Evolutionary conservation across 371 early-diverging fungal genomes (phyloP).

Genomic region (Chytridiales sp.): DNA sequence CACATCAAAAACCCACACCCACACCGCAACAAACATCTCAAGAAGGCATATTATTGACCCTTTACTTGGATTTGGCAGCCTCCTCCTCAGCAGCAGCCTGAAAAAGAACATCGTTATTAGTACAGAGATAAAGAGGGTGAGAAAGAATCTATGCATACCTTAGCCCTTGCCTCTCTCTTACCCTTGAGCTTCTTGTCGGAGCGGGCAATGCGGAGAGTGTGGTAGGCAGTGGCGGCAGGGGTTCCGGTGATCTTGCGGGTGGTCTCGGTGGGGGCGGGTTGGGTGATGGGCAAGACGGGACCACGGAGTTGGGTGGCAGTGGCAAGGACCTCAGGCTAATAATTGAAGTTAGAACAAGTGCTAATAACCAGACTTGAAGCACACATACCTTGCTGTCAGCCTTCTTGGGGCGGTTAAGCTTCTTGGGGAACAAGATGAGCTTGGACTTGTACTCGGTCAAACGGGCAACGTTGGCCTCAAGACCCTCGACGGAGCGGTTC

Average conservation of each 20-base stretch:
- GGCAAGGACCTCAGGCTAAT: constrained; percentile 52
- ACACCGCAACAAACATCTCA: too few relatives aligned
- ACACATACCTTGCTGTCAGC: constrained; percentile 68
- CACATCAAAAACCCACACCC: too few relatives aligned
- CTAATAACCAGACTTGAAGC: neutral
- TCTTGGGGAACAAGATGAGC: constrained; percentile 93
- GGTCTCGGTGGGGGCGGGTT: constrained; percentile 81
- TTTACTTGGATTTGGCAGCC: constrained; percentile 49
- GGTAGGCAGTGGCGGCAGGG: constrained; percentile 73
- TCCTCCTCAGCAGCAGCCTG: constrained; percentile 34
- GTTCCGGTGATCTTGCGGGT: constrained; percentile 67
- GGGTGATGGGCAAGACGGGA: constrained; percentile 71
- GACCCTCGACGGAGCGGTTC: constrained; percentile 95
- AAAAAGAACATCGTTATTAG: too few relatives aligned
- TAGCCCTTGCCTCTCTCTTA: constrained; percentile 69
- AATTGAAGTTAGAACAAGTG: constrained; percentile 5
- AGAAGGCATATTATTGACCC: constrained; percentile 27
- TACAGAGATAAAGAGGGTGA: too few relatives aligned
- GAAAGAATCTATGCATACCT: too few relatives aligned
- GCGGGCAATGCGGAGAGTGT: constrained; percentile 87
- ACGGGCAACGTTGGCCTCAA: constrained; percentile 94
- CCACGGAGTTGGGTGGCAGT: constrained; percentile 74
- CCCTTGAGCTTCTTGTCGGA: constrained; percentile 81
- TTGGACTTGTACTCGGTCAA: constrained; percentile 95
- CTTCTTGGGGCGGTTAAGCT: constrained; percentile 77